Conservation (phyloP, 257 asterid species). For the Fraxinus excelsior region DNA sequence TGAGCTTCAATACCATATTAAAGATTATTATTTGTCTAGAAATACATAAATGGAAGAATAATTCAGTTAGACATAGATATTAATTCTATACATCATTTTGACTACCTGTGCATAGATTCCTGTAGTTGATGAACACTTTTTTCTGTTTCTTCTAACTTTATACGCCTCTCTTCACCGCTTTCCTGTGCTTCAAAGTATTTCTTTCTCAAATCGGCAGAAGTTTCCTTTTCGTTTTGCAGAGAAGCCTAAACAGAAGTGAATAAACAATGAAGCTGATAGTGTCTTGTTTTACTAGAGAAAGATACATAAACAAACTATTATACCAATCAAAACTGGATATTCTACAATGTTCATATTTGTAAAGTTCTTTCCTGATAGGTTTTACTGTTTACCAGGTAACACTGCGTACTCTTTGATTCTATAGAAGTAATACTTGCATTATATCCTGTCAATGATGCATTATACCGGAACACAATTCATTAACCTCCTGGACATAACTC, state of each 20-base stretch:
- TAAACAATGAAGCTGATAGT: conserved; percentile 13
- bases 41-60: conserved; percentile 9
- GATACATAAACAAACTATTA: conserved; percentile 15
- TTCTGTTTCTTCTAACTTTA: conserved; percentile 81
- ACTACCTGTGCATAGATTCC: conserved; percentile 84
- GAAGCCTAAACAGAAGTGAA: conserved; percentile 50
- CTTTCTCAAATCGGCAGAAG: conserved; percentile 54
- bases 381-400: conserved; percentile 16
- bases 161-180: conserved; percentile 57
- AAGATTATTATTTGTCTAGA: conserved; percentile 7
- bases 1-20: not conserved
- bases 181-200: conserved; percentile 64
- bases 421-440: conserved; percentile 17
- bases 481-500: not conserved
- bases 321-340: not conserved
- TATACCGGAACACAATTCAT: not conserved
- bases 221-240: conserved; percentile 58
- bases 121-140: conserved; percentile 66
- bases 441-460: conserved; percentile 10
- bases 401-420: conserved; percentile 11
- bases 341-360: not conserved
- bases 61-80: conserved; percentile 14
- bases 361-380: conserved; percentile 8
- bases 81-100: not conserved
- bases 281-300: conserved; percentile 13